phyloP scores from a whole-genome alignment of 2,329 filamentous ascomycete genomes.

The Fusarium zealandicum region DNA sequence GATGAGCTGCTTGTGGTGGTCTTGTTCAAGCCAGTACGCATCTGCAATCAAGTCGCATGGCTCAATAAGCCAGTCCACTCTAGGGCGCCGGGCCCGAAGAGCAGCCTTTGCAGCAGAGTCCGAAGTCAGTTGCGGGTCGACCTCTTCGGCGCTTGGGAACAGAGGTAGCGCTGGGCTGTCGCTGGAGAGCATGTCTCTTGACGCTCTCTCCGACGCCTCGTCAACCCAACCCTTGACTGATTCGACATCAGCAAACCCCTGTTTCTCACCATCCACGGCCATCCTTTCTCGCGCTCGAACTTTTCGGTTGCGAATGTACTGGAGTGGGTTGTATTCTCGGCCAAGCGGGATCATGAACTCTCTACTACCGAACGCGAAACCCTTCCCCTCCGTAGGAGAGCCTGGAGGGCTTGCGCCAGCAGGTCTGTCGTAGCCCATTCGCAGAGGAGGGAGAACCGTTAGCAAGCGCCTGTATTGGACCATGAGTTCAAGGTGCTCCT shows the following conservation, averaged over 20 bases:
- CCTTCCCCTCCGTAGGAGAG: slow-evolving; percentile 49
- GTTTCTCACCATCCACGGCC: slow-evolving; percentile 74
- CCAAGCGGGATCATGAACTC: slow-evolving; percentile 58
- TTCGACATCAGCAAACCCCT: slow-evolving; percentile 78
- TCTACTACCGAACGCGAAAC: slow-evolving; percentile 36
- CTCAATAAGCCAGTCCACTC: slow-evolving; percentile 84
- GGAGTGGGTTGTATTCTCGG: slow-evolving; percentile 86
- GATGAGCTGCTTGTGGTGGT: slow-evolving; percentile 78
- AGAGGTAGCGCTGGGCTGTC: slow-evolving; percentile 49
- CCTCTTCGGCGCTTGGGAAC: slow-evolving; percentile 56
- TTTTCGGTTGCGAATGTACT: slow-evolving; percentile 90
- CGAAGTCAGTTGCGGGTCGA: slow-evolving; percentile 52
- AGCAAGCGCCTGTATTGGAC: slow-evolving; percentile 83
- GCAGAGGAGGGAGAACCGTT: slow-evolving; percentile 78
- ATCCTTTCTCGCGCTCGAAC: slow-evolving; percentile 80
- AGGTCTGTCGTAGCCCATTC: slow-evolving; percentile 50
- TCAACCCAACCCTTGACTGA: slow-evolving; percentile 81
- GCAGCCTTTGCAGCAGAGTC: slow-evolving; percentile 53
- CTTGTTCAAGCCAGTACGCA: slow-evolving; percentile 87
- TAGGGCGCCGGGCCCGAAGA: slow-evolving; percentile 72
- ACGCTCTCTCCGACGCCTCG: slow-evolving; percentile 56
- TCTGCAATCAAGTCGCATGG: slow-evolving; percentile 90
- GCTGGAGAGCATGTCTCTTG: slow-evolving; percentile 38
- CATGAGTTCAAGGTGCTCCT: slow-evolving; percentile 83
- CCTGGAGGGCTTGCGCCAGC: slow-evolving; percentile 52